These are phyloP conservation scores for Populus pruinosa DNA, from an alignment of 345 rosid species.

Conservation along the genomic window DNA sequence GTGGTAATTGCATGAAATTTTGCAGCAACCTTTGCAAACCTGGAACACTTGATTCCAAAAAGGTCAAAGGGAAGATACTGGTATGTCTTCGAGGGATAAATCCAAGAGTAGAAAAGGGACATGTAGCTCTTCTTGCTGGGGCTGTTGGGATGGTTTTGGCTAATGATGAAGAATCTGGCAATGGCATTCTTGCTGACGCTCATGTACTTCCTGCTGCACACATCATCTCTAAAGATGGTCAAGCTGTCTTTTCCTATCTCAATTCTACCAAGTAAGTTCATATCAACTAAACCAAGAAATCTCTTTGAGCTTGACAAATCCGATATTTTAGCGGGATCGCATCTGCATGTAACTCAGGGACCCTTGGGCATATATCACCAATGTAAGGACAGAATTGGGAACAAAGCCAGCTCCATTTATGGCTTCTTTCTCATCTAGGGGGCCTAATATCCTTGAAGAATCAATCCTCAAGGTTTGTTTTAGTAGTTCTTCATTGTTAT, in stretches of 20 bases:
- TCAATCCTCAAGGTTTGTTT: slow-evolving; percentile 38
- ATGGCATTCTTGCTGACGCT: slow-evolving; percentile 30
- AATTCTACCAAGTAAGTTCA: slow-evolving; percentile 39
- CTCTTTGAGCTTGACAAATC: neutral
- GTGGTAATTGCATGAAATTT: neutral
- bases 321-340: neutral
- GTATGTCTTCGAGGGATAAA: slow-evolving; percentile 36
- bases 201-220: slow-evolving; percentile 51
- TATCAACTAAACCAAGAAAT: neutral
- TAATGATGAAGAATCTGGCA: slow-evolving; percentile 27
- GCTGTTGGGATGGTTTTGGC: slow-evolving; percentile 55
- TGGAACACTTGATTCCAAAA: slow-evolving; percentile 46
- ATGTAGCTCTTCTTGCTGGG: slow-evolving; percentile 33
- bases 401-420: slow-evolving; percentile 15
- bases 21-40: slow-evolving; percentile 11
- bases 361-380: slow-evolving; percentile 16
- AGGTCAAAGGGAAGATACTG: slow-evolving; percentile 62
- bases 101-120: slow-evolving; percentile 33
- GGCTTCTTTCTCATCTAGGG: slow-evolving; percentile 27
- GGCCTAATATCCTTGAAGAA: slow-evolving; percentile 25
- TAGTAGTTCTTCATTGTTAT: neutral
- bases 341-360: slow-evolving; percentile 16
- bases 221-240: slow-evolving; percentile 36
- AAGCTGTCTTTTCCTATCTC: slow-evolving; percentile 33
- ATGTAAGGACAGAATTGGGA: neutral